A percentile compares a stretch with the other conserved stretches of the same genome.
phyloP scores from a whole-genome alignment of 345 rosid species.

The Citrus inodora region DNA sequence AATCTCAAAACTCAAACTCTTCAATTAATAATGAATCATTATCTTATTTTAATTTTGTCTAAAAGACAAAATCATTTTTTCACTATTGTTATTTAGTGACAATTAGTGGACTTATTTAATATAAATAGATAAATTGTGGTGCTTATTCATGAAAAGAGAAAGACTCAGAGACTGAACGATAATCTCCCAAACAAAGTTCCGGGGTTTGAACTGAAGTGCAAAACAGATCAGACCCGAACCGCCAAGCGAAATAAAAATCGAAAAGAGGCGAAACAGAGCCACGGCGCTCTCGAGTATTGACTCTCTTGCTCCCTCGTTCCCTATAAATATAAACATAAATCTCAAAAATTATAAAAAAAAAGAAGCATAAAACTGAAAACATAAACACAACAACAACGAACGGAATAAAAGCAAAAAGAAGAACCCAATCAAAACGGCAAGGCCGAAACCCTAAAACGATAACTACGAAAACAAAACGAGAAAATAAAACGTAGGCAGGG shows the following conservation, averaged over 20 bases:
- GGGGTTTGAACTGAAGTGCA: background rate
- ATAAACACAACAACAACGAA: background rate
- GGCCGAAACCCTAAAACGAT: constrained; percentile 15
- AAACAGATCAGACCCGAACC: constrained; percentile 10
- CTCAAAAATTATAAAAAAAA: background rate
- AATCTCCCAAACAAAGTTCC: background rate
- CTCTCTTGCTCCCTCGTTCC: background rate
- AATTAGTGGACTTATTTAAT: background rate
- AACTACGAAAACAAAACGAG: background rate
- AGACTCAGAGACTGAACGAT: background rate
- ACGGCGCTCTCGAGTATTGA: background rate
- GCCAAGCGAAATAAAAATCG: constrained; percentile 6
- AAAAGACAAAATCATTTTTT: too few species aligned
- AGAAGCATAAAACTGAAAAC: background rate
- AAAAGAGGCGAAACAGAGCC: background rate
- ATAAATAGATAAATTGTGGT: background rate
- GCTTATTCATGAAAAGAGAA: background rate
- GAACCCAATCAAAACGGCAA: constrained; percentile 14
- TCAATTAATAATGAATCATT: too few species aligned
- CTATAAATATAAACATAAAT: constrained; percentile 6
- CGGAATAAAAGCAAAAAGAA: constrained; percentile 4
- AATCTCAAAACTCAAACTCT: background rate
- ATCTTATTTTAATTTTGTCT: background rate
- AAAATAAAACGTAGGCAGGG: background rate
- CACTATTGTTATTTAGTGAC: background rate